Evolutionary conservation across 2,329 filamentous ascomycete genomes (phyloP), one percentile per base, ranked within the genome.

Genomic region (Cadophora luteo-olivacea): DNA sequence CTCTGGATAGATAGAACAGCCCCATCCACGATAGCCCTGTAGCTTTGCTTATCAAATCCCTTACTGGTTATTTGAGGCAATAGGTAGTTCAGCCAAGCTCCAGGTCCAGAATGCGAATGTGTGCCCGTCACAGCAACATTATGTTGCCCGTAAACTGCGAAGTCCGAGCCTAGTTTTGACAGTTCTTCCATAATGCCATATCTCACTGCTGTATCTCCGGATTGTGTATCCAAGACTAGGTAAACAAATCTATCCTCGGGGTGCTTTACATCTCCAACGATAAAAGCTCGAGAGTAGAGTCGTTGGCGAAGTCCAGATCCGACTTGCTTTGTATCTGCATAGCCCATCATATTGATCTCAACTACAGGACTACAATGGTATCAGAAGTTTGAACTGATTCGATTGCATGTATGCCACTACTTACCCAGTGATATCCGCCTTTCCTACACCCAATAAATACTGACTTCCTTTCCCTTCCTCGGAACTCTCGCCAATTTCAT

Each of bases 1-100:
- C 91, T 85, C 76, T 91, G 84, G 74, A 98, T 94, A 0, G 94
- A 97, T 1, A 93, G 82, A 1, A 97, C 77, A 1, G 93, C 90
- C 1, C 95, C 95, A 74, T 96, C 89, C 0, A 98, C 93, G 70
- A 98, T 93, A 33, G 95, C 94, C 72, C 90, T 86, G 77, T 97
- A 97, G 75, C 92, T 97, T 79, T 97, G 92, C 75, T 89, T 89
- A 79, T 93, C 87, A 75, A 97, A 97, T 0, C 95, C 95, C 68
- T 91, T 86, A 76, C 90, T 94, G 0, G 95, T 96, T 72, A 98
- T 91, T 77, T 97, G 94, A 8, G 94, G 95, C 6, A 97, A 84
- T 11, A 98, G 85, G 77, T 97, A 98, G 80, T 98, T 98, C 78
- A 97, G 84, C 93, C 94, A 98, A 6, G 92, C 95, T 1, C 92